Evolutionary conservation across 2,329 filamentous ascomycete genomes (phyloP).

Genomic region (Didymella glomerata): DNA sequence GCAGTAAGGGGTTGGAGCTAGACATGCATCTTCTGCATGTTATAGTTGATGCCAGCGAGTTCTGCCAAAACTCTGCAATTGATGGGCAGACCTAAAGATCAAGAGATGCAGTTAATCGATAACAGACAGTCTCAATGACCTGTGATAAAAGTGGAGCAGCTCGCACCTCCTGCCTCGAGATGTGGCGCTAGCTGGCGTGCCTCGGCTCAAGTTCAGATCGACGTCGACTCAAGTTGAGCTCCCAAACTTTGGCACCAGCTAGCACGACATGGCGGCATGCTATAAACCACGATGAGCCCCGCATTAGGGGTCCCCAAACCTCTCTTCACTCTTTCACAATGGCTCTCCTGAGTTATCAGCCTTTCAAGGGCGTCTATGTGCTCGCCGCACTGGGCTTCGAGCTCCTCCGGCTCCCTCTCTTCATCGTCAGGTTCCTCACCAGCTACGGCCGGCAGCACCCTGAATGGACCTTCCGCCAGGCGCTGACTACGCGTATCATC

Average conservation of each 20-base stretch:
- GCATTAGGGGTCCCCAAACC: neutral
- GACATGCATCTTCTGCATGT: neutral
- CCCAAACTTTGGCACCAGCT: conserved; percentile 5
- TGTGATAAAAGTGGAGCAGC: neutral
- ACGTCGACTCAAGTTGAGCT: conserved; percentile 3
- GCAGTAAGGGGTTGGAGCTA: neutral
- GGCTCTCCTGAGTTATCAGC: conserved; percentile 46
- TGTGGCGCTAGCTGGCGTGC: conserved; percentile 4
- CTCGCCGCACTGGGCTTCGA: conserved; percentile 49
- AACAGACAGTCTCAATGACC: neutral
- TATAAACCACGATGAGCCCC: conserved; percentile 11
- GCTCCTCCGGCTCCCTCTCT: conserved; percentile 51
- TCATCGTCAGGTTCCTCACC: conserved; percentile 50
- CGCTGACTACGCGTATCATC: conserved; percentile 47
- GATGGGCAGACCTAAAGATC: neutral
- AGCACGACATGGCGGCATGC: conserved; percentile 2
- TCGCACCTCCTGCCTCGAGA: neutral
- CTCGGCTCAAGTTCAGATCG: conserved; percentile 12
- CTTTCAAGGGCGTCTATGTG: conserved; percentile 53
- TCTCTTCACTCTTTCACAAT: conserved; percentile 13
- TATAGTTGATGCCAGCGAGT: neutral
- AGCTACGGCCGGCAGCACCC: conserved; percentile 51
- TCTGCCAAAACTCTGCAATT: neutral
- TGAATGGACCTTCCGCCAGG: conserved; percentile 53
- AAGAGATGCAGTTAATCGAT: neutral